Base-by-base conservation (phyloP, 2,329 filamentous ascomycete genomes). In the Thielaviopsis musarum region DNA sequence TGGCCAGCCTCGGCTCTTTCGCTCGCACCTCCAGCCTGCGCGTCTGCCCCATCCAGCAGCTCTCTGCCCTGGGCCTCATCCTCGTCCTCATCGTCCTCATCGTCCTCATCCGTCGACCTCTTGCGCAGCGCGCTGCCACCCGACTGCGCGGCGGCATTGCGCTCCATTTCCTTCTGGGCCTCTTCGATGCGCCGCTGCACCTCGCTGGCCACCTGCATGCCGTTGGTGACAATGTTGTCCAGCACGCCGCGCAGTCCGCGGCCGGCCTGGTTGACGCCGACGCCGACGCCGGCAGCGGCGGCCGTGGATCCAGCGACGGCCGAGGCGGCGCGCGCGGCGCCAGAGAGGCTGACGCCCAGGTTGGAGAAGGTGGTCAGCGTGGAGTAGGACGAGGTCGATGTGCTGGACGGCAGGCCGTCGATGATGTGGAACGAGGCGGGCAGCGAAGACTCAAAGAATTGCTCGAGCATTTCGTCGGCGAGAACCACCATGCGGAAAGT, bases 401-500 rank as follows among this genome's bases (percentile, higher is more conserved):
- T 64, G 4, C 69, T 58, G 53, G 60, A 69, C 9, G 70, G 68
- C 2, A 81, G 67, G 28, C 78, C 78, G 13, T 94, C 87, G 24
- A 88, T 84, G 54, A 96, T 83, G 66, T 88, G 89, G 79, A 98
- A 94, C 1, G 90, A 95, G 57, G 87, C 83, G 0, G 91, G 89
- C 73, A 97, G 96, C 49, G 90, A 94, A 0, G 88, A 88, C 72
- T 98, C 93, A 69, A 98, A 98, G 73, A 98, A 98, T 65, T 94
- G 88, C 67, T 98, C 91, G 5, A 98, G 81, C 0, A 94, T 79
- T 70, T 98, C 93, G 67, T 98, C 93, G 52, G 93, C 93, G 7
- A 98, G 81, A 10, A 98, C 88, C 3, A 98, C 90, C 93, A 98
- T 98, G 64, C 93, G 86, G 78, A 98, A 98, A 0, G 93, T 98